Evolutionary conservation across 2,329 filamentous ascomycete species (phyloP).

Genomic region (Xylariaceae sp.): DNA sequence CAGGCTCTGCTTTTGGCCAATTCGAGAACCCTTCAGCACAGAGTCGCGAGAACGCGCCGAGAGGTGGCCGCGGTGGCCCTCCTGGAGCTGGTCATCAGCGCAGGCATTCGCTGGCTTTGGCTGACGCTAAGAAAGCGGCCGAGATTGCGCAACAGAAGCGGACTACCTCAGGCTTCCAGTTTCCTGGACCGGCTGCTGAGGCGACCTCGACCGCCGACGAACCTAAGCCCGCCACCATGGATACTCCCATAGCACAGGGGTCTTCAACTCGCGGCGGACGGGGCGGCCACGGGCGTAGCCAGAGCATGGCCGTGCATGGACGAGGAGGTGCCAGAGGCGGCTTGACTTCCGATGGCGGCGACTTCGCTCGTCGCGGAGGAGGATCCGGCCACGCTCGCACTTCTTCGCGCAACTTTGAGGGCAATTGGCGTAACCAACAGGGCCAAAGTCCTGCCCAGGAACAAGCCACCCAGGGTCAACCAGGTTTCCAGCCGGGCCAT

Average conservation of each 20-base stretch:
- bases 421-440: conserved; percentile 88
- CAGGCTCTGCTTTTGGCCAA: conserved; percentile 74
- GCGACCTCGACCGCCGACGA: conserved; percentile 54
- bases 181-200: conserved; percentile 71
- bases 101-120: conserved; percentile 88
- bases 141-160: conserved; percentile 95
- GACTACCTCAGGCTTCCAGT: conserved; percentile 91
- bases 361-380: conserved; percentile 71
- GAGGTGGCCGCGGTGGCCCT: conserved; percentile 64
- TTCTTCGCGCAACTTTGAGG: conserved; percentile 90
- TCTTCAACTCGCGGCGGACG: conserved; percentile 51
- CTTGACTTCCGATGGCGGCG: conserved; percentile 51
- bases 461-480: conserved; percentile 48
- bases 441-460: conserved; percentile 65
- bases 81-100: conserved; percentile 83
- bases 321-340: conserved; percentile 67
- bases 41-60: conserved; percentile 63
- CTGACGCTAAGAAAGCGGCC: conserved; percentile 95
- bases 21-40: conserved; percentile 64
- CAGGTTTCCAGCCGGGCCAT: conserved; percentile 88
- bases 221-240: conserved; percentile 46
- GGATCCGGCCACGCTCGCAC: conserved; percentile 68
- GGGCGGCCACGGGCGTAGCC: conserved; percentile 68
- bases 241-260: conserved; percentile 38
- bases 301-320: conserved; percentile 81